Percentiles rank a stretch among this genome's conserved stretches.
Evolutionary conservation across 805 yeast genomes (phyloP).

Genomic region (Saturnispora gosingensis): DNA sequence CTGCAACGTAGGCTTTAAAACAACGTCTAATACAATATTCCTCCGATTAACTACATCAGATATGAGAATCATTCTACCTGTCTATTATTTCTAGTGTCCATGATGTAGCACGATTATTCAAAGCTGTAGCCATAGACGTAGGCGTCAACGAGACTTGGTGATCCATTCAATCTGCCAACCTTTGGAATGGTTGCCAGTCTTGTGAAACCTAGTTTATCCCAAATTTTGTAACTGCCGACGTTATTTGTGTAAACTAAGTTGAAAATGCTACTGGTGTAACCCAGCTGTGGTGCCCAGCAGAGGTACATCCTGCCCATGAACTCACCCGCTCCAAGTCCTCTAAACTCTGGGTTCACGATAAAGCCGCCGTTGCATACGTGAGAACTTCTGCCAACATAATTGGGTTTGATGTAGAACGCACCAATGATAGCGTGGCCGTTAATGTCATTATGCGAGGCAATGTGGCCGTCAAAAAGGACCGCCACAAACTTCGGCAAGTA

Average conservation of each 20-base stretch:
- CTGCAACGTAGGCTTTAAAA: too few species aligned
- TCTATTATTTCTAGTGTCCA: too few species aligned
- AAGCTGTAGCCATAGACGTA: slow-evolving; percentile 60
- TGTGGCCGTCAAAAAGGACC: slow-evolving; percentile 42
- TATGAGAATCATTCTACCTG: too few species aligned
- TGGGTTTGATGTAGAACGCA: slow-evolving; percentile 75
- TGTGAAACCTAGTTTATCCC: slow-evolving; percentile 81
- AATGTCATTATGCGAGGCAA: slow-evolving; percentile 9
- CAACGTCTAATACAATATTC: too few species aligned
- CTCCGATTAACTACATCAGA: too few species aligned
- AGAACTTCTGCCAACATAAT: slow-evolving; percentile 74
- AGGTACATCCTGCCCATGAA: slow-evolving; percentile 62
- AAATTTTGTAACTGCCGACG: slow-evolving; percentile 60
- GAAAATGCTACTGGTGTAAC: slow-evolving; percentile 76
- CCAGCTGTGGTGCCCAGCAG: slow-evolving; percentile 65
- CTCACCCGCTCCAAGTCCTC: slow-evolving; percentile 60
- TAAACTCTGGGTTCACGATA: slow-evolving; percentile 45
- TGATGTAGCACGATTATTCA: background rate
- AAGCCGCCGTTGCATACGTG: slow-evolving; percentile 89
- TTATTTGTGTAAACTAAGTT: slow-evolving; percentile 82
- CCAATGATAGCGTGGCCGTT: slow-evolving; percentile 45
- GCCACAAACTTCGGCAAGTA: slow-evolving; percentile 66
- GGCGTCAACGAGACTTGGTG: slow-evolving; percentile 58
- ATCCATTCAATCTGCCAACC: slow-evolving; percentile 68
- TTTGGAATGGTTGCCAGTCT: slow-evolving; percentile 64